A percentile compares a stretch with the other conserved stretches of the same genome.
phyloP scores from a whole-genome alignment of 805 yeast genomes.

The Tetrapisispora iriomotensis region DNA sequence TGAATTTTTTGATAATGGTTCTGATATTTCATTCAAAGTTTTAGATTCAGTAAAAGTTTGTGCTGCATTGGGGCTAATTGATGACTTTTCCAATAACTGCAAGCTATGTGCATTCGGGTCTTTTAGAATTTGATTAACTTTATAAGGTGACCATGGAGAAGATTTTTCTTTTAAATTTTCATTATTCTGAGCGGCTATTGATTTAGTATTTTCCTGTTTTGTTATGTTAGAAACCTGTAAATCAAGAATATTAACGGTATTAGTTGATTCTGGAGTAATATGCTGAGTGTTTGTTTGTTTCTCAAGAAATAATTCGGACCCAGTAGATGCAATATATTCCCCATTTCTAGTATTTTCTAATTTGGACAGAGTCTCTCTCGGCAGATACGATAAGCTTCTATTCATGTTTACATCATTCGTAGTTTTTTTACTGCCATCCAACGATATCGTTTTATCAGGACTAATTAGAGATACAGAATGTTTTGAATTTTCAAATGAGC shows the following conservation, averaged over 20 bases:
- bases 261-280: slow-evolving; percentile 2
- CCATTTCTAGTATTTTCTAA: neutral
- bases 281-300: neutral
- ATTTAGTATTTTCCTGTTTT: neutral
- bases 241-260: neutral
- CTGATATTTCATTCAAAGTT: neutral
- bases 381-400: neutral
- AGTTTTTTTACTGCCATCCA: neutral
- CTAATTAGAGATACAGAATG: neutral
- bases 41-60: neutral
- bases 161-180: slow-evolving; percentile 3
- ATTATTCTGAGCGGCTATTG: neutral
- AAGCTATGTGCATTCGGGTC: neutral
- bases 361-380: too few species aligned
- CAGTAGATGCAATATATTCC: neutral
- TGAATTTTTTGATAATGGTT: neutral
- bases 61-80: neutral
- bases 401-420: neutral
- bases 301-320: neutral
- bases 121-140: slow-evolving; percentile 13
- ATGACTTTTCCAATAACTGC: neutral
- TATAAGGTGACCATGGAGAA: slow-evolving; percentile 25
- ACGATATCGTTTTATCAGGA: slow-evolving; percentile 5
- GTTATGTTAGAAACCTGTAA: neutral
- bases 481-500: slow-evolving; percentile 2